phyloP scores from a whole-genome alignment of 225 moss, liverwort and hornwort species.

The Straminergon stramineum region DNA sequence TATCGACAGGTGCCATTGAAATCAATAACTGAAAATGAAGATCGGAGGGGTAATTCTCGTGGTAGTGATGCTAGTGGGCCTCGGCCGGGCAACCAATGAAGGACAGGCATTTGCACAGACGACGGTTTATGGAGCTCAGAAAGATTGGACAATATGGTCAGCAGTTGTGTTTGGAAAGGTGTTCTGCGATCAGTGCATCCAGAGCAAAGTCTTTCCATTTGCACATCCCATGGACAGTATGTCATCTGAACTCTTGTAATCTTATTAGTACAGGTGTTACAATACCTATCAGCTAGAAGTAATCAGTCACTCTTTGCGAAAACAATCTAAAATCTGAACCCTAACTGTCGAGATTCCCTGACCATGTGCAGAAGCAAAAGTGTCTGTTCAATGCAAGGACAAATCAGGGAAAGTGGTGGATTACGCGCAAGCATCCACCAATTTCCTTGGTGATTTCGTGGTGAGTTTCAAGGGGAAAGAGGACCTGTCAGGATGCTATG shows the following conservation, averaged over 20 bases:
- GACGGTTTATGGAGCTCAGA: conserved; percentile 8
- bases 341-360: not conserved
- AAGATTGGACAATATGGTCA: conserved; percentile 56
- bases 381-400: conserved; percentile 52
- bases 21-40: conserved; percentile 3
- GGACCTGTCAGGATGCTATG: conserved; percentile 51
- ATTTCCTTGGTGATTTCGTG: conserved; percentile 49
- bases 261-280: not conserved
- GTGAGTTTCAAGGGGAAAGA: conserved; percentile 52
- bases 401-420: conserved; percentile 28
- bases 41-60: not conserved
- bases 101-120: conserved; percentile 9
- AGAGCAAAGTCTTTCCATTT: conserved; percentile 61
- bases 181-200: conserved; percentile 75
- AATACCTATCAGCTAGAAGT: not conserved
- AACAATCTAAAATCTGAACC: not conserved
- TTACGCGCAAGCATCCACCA: conserved; percentile 35
- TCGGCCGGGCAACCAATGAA: not conserved
- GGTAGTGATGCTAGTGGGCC: not conserved
- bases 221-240: conserved; percentile 46
- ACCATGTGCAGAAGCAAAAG: conserved; percentile 48
- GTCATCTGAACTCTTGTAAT: not conserved
- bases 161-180: conserved; percentile 68
- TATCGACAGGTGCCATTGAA: not conserved
- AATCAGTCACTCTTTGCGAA: not conserved